Evolutionary conservation across 805 yeast species (phyloP).

Genomic region (Yarrowia yakushimensis): DNA sequence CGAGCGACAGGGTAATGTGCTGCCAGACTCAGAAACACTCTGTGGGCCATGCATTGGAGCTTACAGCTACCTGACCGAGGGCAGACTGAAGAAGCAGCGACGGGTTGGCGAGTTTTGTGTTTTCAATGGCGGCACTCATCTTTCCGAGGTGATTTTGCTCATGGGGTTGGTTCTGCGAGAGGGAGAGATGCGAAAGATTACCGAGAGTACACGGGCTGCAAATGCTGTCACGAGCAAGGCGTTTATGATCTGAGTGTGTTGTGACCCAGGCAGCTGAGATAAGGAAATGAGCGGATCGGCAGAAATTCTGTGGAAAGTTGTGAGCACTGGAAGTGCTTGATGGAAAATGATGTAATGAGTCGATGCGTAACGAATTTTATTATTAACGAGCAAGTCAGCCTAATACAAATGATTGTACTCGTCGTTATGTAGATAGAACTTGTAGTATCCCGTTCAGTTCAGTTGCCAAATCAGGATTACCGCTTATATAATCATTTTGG

Average conservation of each 20-base stretch:
- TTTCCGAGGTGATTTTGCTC: constrained; percentile 1
- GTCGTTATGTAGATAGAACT: neutral
- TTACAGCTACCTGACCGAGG: constrained; percentile 15
- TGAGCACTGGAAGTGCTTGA: too few species aligned
- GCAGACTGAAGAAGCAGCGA: constrained; percentile 6
- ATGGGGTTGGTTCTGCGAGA: constrained; percentile 20
- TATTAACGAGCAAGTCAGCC: neutral
- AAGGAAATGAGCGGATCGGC: too few species aligned
- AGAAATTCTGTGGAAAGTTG: neutral
- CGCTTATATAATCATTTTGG: constrained; percentile 3
- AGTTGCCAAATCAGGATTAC: neutral
- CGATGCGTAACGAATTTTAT: neutral
- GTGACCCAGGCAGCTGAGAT: too few species aligned
- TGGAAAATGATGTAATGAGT: too few species aligned
- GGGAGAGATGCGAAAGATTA: constrained; percentile 23
- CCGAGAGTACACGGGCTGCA: constrained; percentile 3
- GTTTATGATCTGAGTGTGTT: neutral
- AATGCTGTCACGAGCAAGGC: neutral
- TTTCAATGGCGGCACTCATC: constrained; percentile 16
- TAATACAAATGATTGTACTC: neutral
- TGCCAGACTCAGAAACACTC: constrained; percentile 1
- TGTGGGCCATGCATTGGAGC: constrained; percentile 24
- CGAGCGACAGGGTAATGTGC: constrained; percentile 5
- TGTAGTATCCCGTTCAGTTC: too few species aligned
- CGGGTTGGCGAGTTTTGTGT: constrained; percentile 21